Conservation (phyloP, 345 rosid genomes). For the Brassica cretica region DNA sequence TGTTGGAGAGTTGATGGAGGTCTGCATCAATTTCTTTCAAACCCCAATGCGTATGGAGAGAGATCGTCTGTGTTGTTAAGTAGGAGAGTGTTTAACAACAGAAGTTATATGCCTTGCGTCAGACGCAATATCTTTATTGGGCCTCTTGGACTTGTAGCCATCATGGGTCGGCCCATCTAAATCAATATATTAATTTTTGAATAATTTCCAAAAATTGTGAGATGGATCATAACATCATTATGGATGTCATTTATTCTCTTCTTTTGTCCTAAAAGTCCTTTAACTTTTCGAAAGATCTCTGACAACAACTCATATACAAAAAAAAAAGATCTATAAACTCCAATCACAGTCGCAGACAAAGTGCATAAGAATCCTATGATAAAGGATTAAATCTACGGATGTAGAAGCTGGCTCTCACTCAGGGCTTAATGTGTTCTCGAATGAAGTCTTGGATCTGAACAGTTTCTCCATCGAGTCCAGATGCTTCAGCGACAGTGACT, state of each 20-base stretch:
- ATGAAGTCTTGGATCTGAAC: slow-evolving; percentile 68
- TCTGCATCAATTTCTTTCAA: too few relatives aligned
- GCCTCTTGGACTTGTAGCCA: not conserved
- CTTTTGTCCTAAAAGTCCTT: not conserved
- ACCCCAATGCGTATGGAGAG: not conserved
- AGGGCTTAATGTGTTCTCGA: slow-evolving; percentile 68
- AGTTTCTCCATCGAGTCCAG: slow-evolving; percentile 72
- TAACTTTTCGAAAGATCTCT: slow-evolving; percentile 5
- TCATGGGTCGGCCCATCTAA: not conserved
- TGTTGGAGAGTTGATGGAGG: not conserved
- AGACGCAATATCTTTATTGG: not conserved
- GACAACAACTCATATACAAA: slow-evolving; percentile 27
- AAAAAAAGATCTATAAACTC: slow-evolving; percentile 6
- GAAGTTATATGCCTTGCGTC: not conserved
- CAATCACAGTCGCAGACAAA: slow-evolving; percentile 22
- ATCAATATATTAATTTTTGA: not conserved
- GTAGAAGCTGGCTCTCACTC: slow-evolving; percentile 18
- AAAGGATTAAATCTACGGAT: slow-evolving; percentile 1
- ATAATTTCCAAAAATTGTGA: not conserved
- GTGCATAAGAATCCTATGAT: slow-evolving; percentile 4
- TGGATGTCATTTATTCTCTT: too few relatives aligned
- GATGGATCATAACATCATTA: not conserved
- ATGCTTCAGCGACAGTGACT: slow-evolving; percentile 73
- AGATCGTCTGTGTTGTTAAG: not conserved
- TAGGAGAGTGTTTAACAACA: not conserved